Conservation (phyloP, 148 eudicot species). For the Euryodendron excelsum region DNA sequence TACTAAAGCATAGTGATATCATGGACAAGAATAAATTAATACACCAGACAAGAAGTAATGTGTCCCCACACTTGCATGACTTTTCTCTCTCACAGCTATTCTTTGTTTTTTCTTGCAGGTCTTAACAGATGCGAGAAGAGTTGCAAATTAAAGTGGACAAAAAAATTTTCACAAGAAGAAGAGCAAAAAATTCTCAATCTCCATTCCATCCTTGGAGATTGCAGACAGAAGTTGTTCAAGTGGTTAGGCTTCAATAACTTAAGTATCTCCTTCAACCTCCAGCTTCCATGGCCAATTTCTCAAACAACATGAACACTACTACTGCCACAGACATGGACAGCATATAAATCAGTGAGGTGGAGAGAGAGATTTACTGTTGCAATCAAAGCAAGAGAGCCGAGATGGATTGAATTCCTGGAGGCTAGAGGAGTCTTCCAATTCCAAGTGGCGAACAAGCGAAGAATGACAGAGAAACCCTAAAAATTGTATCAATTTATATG, state of each 20-base stretch:
- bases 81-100: neutral
- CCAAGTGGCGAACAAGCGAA: too few species aligned
- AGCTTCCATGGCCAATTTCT: constrained; percentile 21
- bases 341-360: too few species aligned
- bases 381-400: too few species aligned
- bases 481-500: too few species aligned
- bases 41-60: neutral
- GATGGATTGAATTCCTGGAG: too few species aligned
- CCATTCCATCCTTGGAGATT: constrained; percentile 74
- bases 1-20: neutral
- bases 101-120: constrained; percentile 32
- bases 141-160: constrained; percentile 81
- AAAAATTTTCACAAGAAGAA: constrained; percentile 72
- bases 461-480: too few species aligned
- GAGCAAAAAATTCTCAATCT: constrained; percentile 77
- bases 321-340: constrained; percentile 46
- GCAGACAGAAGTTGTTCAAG: constrained; percentile 57
- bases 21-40: neutral
- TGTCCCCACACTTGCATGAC: too few species aligned
- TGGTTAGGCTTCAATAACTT: constrained; percentile 69
- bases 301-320: constrained; percentile 25
- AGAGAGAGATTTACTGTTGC: too few species aligned
- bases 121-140: constrained; percentile 85
- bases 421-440: too few species aligned
- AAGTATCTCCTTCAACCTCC: constrained; percentile 64